phyloP scores from a whole-genome alignment of 2,329 filamentous ascomycete genomes.

The Karstenula rhodostoma region DNA sequence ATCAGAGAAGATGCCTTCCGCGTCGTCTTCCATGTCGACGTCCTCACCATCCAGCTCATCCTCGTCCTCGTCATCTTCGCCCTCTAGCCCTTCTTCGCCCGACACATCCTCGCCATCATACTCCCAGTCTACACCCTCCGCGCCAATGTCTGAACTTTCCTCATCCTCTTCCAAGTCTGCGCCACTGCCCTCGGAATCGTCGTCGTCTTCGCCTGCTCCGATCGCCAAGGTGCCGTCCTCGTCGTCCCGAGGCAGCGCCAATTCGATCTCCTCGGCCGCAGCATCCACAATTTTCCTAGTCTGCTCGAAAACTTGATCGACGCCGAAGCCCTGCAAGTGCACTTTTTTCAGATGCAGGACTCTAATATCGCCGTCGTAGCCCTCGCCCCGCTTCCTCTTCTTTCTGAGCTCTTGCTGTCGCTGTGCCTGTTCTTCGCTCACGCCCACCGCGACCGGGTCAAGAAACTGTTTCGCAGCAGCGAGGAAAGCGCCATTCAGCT shows the following conservation, averaged over 20 bases:
- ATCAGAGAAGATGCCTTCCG: constrained; percentile 43
- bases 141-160: constrained; percentile 37
- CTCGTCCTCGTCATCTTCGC: constrained; percentile 31
- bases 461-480: constrained; percentile 81
- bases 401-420: constrained; percentile 72
- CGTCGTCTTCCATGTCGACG: constrained; percentile 42
- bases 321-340: constrained; percentile 85
- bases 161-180: constrained; percentile 43
- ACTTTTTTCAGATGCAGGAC: constrained; percentile 81
- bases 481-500: constrained; percentile 74
- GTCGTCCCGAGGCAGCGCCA: constrained; percentile 50
- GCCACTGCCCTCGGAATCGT: constrained; percentile 45
- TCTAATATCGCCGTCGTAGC: constrained; percentile 53
- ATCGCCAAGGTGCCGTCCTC: constrained; percentile 29
- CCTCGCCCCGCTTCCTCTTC: constrained; percentile 76
- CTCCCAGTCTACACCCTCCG: constrained; percentile 47
- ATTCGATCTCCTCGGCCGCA: constrained; percentile 63
- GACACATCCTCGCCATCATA: constrained; percentile 29
- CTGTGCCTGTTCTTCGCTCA: constrained; percentile 76
- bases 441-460: constrained; percentile 76
- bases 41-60: constrained; percentile 41
- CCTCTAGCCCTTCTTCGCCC: constrained; percentile 43
- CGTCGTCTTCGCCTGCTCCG: constrained; percentile 31
- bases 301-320: constrained; percentile 93
- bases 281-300: constrained; percentile 81